Evolutionary conservation across 257 asterid species (phyloP).

Genomic region (Ilex asprella): DNA sequence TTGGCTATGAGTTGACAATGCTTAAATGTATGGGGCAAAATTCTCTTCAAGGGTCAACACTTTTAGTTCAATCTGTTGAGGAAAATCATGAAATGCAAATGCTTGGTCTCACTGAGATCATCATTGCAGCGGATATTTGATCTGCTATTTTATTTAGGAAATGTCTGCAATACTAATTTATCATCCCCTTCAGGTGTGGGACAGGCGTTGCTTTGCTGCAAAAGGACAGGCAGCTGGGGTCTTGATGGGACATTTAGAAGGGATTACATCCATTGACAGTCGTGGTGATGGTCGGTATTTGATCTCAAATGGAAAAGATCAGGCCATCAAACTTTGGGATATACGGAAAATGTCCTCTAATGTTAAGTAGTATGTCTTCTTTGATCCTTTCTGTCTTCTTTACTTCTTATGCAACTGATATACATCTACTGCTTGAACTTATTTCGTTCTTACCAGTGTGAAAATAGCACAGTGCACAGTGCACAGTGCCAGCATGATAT

Average conservation of each 20-base stretch:
- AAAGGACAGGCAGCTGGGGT: conserved; percentile 70
- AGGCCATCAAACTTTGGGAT: conserved; percentile 91
- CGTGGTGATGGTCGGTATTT: conserved; percentile 97
- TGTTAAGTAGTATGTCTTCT: conserved; percentile 55
- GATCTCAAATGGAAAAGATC: conserved; percentile 94
- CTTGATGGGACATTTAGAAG: conserved; percentile 88
- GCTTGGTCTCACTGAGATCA: no score
- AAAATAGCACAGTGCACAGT: no score
- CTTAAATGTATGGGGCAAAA: no score
- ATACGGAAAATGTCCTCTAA: conserved; percentile 91
- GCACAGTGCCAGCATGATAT: no score
- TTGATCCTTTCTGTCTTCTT: conserved; percentile 8
- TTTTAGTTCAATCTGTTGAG: no score
- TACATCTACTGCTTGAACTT: not conserved
- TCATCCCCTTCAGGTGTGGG: conserved; percentile 68
- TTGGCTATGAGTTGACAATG: no score
- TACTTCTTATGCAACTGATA: not conserved
- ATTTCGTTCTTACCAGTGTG: not conserved
- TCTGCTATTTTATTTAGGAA: not conserved
- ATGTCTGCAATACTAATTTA: not conserved
- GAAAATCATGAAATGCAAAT: no score
- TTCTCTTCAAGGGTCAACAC: no score
- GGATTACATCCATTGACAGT: conserved; percentile 74
- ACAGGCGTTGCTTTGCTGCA: conserved; percentile 70
- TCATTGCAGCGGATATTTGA: no score